Evolutionary conservation across 139 green algal genomes (phyloP).

Genomic region (Volvox reticuliferus): DNA sequence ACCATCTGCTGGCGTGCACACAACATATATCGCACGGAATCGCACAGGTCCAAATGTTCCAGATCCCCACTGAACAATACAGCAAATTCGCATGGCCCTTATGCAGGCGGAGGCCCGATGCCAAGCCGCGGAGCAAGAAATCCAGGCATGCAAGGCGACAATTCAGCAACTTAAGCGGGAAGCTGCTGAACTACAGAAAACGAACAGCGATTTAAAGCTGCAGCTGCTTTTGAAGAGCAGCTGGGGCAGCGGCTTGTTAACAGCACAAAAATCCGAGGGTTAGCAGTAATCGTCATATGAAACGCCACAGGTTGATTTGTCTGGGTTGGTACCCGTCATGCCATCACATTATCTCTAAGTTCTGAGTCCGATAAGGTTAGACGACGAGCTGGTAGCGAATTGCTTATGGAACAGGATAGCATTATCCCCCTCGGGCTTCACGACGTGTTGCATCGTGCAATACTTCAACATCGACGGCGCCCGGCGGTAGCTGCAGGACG

Average conservation of each 20-base stretch:
- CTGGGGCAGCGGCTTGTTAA: conserved; percentile 16
- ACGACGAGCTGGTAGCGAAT: no score
- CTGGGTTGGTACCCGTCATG: no score
- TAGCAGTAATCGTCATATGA: background rate
- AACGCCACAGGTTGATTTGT: no score
- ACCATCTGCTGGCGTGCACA: no score
- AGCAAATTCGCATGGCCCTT: background rate
- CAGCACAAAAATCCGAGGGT: conserved; percentile 2
- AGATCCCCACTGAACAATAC: no score
- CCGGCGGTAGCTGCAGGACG: conserved; percentile 83
- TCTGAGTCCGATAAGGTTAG: no score
- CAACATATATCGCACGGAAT: no score
- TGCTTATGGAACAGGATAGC: no score
- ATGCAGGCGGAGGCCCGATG: conserved; percentile 36
- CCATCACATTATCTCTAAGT: no score
- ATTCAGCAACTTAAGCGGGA: conserved; percentile 38
- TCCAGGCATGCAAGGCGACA: conserved; percentile 5
- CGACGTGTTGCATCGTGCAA: conserved; percentile 97
- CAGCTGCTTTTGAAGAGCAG: conserved; percentile 34
- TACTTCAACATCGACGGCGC: conserved; percentile 95
- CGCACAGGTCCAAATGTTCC: no score
- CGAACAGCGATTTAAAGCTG: conserved; percentile 41
- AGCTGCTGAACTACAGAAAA: background rate
- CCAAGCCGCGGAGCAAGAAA: conserved; percentile 44
- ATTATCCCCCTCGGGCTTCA: conserved; percentile 78